Percentiles rank a stretch among this genome's conserved stretches.
These are phyloP conservation scores for Pleurozium schreberi DNA, from an alignment of 225 moss, liverwort and hornwort genomes.

Conservation along the genomic window DNA sequence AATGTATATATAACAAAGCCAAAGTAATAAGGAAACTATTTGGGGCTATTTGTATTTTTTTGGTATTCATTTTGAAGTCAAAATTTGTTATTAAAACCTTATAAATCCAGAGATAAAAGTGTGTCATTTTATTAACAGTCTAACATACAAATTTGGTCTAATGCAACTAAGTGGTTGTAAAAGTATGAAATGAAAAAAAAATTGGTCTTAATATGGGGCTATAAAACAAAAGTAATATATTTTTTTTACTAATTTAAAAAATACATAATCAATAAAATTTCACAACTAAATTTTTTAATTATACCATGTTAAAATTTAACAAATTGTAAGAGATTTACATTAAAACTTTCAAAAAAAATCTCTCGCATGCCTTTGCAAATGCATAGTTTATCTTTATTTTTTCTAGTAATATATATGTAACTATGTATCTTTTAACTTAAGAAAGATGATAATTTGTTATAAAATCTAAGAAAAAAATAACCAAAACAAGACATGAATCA, in stretches of 20 bases:
- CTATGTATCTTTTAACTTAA: too few relatives aligned
- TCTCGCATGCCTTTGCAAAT: background rate
- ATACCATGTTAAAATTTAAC: background rate
- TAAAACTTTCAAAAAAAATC: background rate
- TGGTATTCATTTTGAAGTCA: background rate
- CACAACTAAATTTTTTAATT: background rate
- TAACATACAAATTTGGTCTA: fast-evolving
- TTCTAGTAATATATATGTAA: too few relatives aligned
- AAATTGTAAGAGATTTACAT: background rate
- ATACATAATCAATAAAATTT: too few relatives aligned
- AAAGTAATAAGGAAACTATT: fast-evolving
- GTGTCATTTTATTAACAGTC: background rate
- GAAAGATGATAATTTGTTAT: background rate
- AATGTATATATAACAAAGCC: background rate
- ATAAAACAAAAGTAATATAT: background rate
- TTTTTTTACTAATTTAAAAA: background rate
- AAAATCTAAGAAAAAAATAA: background rate
- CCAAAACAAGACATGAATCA: background rate
- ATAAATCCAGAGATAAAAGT: background rate
- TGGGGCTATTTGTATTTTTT: background rate
- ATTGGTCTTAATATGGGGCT: background rate
- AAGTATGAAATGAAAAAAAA: background rate
- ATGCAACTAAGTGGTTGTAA: background rate
- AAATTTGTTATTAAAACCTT: background rate
- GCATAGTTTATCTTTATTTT: background rate